phyloP scores from a whole-genome alignment of 179 eudicot genomes.

The Corrigiola litoralis region DNA sequence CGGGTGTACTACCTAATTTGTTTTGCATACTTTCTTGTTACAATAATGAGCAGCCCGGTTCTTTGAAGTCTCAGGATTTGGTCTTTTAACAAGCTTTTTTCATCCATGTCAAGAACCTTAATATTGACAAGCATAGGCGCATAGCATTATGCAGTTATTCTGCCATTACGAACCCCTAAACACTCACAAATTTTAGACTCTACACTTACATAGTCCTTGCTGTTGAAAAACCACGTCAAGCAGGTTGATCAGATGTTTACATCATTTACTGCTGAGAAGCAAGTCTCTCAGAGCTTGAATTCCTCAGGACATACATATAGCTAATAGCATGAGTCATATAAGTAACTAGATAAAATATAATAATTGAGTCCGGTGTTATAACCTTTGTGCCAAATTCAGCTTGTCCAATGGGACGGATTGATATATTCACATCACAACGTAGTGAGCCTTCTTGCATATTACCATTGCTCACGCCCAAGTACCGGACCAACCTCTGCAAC shows the following conservation, averaged over 20 bases:
- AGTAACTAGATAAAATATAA: background rate
- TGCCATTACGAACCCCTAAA: too few relatives aligned
- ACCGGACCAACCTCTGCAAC: slow-evolving; percentile 84
- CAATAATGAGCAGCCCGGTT: too few relatives aligned
- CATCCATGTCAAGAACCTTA: too few relatives aligned
- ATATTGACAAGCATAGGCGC: too few relatives aligned
- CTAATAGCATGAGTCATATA: background rate
- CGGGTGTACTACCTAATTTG: too few relatives aligned
- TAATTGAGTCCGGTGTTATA: background rate
- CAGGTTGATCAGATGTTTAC: background rate
- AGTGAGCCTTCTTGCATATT: slow-evolving; percentile 98
- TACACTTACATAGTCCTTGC: too few relatives aligned
- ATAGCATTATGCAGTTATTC: too few relatives aligned
- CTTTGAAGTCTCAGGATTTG: too few relatives aligned
- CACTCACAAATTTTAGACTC: too few relatives aligned
- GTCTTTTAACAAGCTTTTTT: too few relatives aligned
- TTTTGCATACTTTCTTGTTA: too few relatives aligned
- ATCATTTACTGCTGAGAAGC: background rate
- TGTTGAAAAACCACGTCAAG: too few relatives aligned
- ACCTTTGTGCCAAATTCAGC: slow-evolving; percentile 91
- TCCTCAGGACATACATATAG: background rate
- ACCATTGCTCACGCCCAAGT: slow-evolving; percentile 89
- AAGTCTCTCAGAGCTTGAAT: background rate
- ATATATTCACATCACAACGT: slow-evolving; percentile 92
- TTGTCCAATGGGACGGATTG: slow-evolving; percentile 81